Percentiles rank a stretch among this genome's conserved stretches.
Evolutionary conservation across 164 flowering plant species (phyloP).

Genomic region (Sedum album): DNA sequence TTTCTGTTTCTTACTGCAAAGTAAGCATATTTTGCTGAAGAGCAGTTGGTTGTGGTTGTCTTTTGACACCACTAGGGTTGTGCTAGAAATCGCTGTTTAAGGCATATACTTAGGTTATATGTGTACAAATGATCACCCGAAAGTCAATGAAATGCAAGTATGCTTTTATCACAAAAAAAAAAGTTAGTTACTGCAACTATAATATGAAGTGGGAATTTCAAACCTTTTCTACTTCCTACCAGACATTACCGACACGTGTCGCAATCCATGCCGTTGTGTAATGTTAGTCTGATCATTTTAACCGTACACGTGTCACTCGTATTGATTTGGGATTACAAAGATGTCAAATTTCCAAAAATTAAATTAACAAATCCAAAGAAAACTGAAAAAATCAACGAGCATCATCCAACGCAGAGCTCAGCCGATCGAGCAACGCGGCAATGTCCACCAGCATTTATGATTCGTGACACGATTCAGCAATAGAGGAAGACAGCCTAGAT

Average conservation of each 20-base stretch:
- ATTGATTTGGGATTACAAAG: background rate
- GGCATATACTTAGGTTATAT: no score
- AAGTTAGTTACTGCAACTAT: no score
- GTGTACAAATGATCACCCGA: no score
- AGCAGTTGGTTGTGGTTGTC: no score
- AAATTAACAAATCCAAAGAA: background rate
- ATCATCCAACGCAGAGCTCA: background rate
- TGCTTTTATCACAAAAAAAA: no score
- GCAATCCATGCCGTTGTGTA: background rate
- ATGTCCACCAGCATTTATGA: constrained; percentile 2
- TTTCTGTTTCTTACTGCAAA: no score
- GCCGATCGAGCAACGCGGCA: background rate
- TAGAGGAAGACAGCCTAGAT: background rate
- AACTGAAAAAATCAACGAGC: background rate
- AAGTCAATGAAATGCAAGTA: no score
- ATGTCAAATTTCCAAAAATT: background rate
- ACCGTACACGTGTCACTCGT: background rate
- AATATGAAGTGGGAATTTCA: background rate
- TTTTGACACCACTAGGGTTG: no score
- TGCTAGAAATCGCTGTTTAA: no score
- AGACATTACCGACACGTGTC: background rate
- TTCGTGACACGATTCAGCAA: constrained; percentile 2
- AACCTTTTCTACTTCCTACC: background rate
- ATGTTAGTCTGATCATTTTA: background rate
- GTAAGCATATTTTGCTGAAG: no score